These are phyloP conservation scores for Solanum dulcamara DNA, from an alignment of 257 asterid genomes.

Conservation along the genomic window DNA sequence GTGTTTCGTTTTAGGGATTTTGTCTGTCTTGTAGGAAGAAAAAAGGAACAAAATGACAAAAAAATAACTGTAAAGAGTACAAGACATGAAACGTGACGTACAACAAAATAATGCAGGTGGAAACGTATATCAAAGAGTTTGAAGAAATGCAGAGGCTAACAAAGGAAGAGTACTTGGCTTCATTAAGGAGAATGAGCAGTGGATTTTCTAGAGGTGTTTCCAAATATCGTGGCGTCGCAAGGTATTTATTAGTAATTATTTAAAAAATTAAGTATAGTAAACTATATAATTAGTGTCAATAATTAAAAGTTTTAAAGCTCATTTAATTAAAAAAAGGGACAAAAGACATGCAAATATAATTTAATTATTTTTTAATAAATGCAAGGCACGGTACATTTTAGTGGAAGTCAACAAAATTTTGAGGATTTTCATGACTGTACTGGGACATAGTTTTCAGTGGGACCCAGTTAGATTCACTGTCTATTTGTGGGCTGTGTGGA, in stretches of 20 bases:
- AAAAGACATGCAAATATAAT: background rate
- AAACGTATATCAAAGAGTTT: slow-evolving; percentile 32
- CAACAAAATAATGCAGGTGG: slow-evolving; percentile 28
- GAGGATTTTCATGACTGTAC: background rate
- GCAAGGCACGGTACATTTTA: background rate
- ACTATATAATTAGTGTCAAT: background rate
- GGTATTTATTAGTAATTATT: slow-evolving; percentile 24
- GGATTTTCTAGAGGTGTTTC: slow-evolving; percentile 84
- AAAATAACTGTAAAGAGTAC: background rate
- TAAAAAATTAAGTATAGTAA: background rate
- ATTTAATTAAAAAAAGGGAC: background rate
- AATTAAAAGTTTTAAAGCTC: background rate
- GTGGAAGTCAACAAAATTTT: background rate
- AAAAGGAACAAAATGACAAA: background rate
- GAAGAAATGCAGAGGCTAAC: slow-evolving; percentile 52
- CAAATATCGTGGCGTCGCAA: slow-evolving; percentile 75
- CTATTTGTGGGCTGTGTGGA: background rate
- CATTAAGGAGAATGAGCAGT: slow-evolving; percentile 55
- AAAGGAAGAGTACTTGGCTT: slow-evolving; percentile 60
- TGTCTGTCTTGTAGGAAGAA: background rate
- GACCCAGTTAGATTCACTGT: slow-evolving; percentile 1
- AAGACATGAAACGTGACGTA: background rate
- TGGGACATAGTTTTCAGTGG: background rate
- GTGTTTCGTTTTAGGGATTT: background rate
- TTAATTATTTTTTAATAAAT: background rate